Conservation (phyloP, 192 early-diverging fungal genomes). For the Coemansia sp. region DNA sequence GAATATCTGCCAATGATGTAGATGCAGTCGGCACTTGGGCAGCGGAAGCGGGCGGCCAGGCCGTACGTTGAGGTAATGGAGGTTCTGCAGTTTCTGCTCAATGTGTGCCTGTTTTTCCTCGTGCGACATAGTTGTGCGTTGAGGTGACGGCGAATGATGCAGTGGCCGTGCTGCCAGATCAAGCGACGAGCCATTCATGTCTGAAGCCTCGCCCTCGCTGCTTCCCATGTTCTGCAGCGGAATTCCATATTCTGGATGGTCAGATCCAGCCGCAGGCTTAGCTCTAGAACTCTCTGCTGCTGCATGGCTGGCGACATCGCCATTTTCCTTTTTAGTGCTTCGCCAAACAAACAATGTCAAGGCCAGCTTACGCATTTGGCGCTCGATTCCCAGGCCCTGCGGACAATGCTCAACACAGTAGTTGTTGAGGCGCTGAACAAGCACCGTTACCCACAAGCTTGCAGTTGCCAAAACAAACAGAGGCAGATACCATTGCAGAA, state of each 20-base stretch:
- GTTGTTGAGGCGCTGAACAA: slow-evolving; percentile 23
- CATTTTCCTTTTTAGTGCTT: slow-evolving; percentile 3
- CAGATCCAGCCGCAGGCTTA: too few species aligned
- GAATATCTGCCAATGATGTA: slow-evolving; percentile 85
- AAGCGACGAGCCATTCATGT: not conserved
- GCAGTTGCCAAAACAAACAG: slow-evolving; percentile 43
- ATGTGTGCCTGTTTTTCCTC: slow-evolving; percentile 25
- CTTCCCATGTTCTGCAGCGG: not conserved
- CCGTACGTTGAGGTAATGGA: slow-evolving; percentile 32
- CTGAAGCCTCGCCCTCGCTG: not conserved
- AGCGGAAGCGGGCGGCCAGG: slow-evolving; percentile 20
- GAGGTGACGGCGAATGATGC: slow-evolving; percentile 3
- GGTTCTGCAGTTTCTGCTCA: slow-evolving; percentile 13
- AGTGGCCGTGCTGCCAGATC: slow-evolving; percentile 28
- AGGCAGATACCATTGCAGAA: slow-evolving; percentile 51
- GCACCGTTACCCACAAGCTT: slow-evolving; percentile 23
- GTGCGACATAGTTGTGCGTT: slow-evolving; percentile 16
- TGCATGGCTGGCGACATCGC: not conserved
- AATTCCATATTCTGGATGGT: too few species aligned
- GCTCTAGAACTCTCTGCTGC: too few species aligned
- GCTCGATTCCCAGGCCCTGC: slow-evolving; percentile 44
- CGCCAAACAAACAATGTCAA: slow-evolving; percentile 26
- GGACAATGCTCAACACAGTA: slow-evolving; percentile 35
- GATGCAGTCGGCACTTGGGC: slow-evolving; percentile 52
- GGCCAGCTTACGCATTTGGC: slow-evolving; percentile 20